Conservation (phyloP, 345 rosid species). For the Raphanus raphanistrum region DNA sequence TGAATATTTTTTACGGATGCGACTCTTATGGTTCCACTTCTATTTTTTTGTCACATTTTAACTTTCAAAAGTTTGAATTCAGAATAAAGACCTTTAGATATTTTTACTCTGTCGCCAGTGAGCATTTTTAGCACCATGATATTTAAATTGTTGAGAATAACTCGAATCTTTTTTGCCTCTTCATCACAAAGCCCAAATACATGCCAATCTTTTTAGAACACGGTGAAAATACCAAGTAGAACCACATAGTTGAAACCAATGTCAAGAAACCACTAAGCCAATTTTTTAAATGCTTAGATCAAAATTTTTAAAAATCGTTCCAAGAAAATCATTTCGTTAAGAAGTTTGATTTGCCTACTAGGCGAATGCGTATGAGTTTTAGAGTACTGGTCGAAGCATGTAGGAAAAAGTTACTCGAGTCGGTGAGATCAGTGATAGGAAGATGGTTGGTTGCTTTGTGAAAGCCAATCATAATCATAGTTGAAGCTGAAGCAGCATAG, state of each 20-base stretch:
- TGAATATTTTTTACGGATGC: not conserved
- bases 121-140: not conserved
- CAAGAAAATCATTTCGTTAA: too few relatives aligned
- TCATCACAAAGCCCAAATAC: not conserved
- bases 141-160: not conserved
- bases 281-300: too few relatives aligned
- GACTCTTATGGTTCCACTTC: not conserved
- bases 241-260: too few relatives aligned
- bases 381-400: too few relatives aligned
- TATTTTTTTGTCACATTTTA: not conserved
- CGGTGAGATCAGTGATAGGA: not conserved
- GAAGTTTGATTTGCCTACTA: too few relatives aligned
- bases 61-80: not conserved
- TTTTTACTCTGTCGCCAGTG: not conserved
- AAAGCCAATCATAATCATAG: not conserved
- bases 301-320: too few relatives aligned
- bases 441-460: not conserved
- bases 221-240: too few relatives aligned
- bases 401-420: not conserved
- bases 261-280: too few relatives aligned
- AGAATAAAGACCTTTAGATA: not conserved
- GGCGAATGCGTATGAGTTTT: too few relatives aligned
- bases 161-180: not conserved
- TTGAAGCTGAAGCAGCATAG: not conserved
- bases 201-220: not conserved